phyloP scores from a whole-genome alignment of 129 eudicot genomes.

The Helianthus annuus region DNA sequence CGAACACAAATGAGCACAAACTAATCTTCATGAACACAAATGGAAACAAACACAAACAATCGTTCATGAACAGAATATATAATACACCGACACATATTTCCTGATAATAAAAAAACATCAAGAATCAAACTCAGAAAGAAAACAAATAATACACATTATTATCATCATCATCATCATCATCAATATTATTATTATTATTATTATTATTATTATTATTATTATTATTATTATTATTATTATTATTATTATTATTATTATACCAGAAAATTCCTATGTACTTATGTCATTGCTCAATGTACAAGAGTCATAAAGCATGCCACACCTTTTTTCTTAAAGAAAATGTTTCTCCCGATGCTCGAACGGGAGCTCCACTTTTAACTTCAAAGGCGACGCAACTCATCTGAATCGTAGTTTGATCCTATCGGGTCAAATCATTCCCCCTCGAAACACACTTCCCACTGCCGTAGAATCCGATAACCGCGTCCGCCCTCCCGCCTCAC shows the following conservation, averaged over 20 bases:
- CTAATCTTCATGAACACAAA: too few relatives aligned
- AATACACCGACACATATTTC: slow-evolving; percentile 7
- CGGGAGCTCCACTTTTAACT: too few relatives aligned
- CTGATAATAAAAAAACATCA: neutral
- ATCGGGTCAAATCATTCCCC: slow-evolving; percentile 41
- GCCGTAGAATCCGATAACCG: slow-evolving; percentile 34
- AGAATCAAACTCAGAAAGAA: too few relatives aligned
- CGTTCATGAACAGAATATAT: too few relatives aligned
- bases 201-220: too few relatives aligned
- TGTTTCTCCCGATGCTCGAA: too few relatives aligned
- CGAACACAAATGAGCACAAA: too few relatives aligned
- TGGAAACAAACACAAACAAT: too few relatives aligned
- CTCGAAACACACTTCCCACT: slow-evolving; percentile 47
- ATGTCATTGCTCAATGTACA: slow-evolving; percentile 37
- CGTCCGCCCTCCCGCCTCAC: slow-evolving; percentile 29
- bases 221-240: too few relatives aligned
- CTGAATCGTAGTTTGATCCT: slow-evolving; percentile 25
- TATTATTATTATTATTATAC: neutral
- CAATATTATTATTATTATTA: too few relatives aligned
- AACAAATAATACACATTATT: neutral
- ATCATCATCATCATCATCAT: neutral
- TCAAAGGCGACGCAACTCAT: too few relatives aligned
- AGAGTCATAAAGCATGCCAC: slow-evolving; percentile 28
- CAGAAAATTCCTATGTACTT: slow-evolving; percentile 23
- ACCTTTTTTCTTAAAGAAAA: too few relatives aligned